phyloP scores from a whole-genome alignment of 1,139 yeast species.

The Geotrichum candidum region DNA sequence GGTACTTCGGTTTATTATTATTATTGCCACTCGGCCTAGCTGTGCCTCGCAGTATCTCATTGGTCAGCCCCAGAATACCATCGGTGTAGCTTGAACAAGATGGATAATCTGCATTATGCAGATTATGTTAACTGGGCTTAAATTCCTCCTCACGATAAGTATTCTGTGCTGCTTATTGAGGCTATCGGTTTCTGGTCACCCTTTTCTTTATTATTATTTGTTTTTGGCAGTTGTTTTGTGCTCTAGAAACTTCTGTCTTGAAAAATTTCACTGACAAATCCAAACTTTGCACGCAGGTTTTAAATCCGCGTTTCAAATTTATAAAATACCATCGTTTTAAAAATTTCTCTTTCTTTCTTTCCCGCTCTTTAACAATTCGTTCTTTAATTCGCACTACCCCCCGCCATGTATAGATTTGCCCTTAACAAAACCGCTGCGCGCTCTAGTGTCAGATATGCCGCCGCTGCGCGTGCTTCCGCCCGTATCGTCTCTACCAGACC shows the following conservation, averaged over 20 bases:
- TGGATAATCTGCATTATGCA: neutral
- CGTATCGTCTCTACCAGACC: neutral
- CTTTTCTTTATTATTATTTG: neutral
- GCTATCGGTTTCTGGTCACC: neutral
- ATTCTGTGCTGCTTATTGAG: no score
- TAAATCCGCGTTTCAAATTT: neutral
- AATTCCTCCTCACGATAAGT: neutral
- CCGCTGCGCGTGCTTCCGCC: conserved; percentile 6
- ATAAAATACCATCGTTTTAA: neutral
- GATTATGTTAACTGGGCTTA: neutral
- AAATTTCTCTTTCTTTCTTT: neutral
- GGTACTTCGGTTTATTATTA: no score
- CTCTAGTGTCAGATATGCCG: neutral
- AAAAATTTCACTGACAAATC: neutral
- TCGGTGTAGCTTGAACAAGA: neutral
- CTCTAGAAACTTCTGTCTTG: neutral
- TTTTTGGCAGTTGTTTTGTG: neutral
- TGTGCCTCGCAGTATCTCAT: neutral
- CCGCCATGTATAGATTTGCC: conserved; percentile 10
- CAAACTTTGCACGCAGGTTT: conserved; percentile 1
- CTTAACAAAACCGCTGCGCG: conserved; percentile 3
- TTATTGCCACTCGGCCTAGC: neutral
- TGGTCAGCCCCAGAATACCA: neutral
- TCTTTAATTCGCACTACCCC: neutral
- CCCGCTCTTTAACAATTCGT: neutral